These are phyloP conservation scores for Camellia oleifera DNA, from an alignment of 179 eudicot species.

Conservation along the genomic window DNA sequence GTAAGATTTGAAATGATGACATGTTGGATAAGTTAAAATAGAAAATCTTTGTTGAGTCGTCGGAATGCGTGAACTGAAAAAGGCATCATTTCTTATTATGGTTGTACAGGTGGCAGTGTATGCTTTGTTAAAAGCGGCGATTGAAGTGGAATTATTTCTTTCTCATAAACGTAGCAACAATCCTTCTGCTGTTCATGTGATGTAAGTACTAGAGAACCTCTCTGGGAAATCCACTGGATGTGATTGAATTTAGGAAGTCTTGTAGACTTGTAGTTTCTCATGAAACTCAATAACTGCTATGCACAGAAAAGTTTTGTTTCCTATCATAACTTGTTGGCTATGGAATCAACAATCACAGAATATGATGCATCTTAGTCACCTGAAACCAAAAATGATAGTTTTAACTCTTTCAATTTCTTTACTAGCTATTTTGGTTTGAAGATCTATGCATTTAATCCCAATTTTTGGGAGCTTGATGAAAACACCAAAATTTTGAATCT, in stretches of 20 bases:
- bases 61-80: neutral
- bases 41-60: neutral
- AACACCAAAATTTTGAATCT: neutral
- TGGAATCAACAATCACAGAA: no score
- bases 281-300: neutral
- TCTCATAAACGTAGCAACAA: slow-evolving; percentile 40
- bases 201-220: slow-evolving; percentile 34
- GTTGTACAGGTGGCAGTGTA: slow-evolving; percentile 43
- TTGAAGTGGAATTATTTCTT: slow-evolving; percentile 43
- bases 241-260: neutral
- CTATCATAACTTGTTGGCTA: no score
- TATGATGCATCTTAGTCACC: neutral
- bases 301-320: neutral
- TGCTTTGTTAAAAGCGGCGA: slow-evolving; percentile 41
- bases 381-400: neutral
- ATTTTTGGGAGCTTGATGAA: neutral
- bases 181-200: slow-evolving; percentile 34
- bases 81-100: slow-evolving; percentile 12
- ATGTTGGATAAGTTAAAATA: neutral
- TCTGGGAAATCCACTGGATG: neutral
- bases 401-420: neutral
- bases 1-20: neutral
- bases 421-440: neutral
- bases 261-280: neutral
- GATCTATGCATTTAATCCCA: neutral